These are phyloP conservation scores for Phaffia rhodozyma DNA, from an alignment of 1,284 basidiomycete genomes.

Conservation along the genomic window DNA sequence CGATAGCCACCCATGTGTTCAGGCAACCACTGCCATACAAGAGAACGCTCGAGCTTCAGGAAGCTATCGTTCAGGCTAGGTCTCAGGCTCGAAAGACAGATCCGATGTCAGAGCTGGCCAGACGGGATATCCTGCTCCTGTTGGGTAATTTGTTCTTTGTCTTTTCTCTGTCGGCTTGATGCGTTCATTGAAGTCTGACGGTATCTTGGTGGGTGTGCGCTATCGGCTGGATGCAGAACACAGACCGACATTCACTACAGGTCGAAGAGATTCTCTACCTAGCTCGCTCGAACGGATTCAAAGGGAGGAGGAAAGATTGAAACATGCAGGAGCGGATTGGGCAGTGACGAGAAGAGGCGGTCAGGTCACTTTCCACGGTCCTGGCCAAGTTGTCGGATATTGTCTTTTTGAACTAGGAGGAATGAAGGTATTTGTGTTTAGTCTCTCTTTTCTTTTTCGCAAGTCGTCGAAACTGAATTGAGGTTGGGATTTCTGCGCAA, in stretches of 20 bases:
- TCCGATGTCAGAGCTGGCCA: slow-evolving; percentile 26
- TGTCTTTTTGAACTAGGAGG: slow-evolving; percentile 71
- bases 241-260: slow-evolving; percentile 85
- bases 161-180: slow-evolving; percentile 42
- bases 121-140: slow-evolving; percentile 40
- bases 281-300: slow-evolving; percentile 43
- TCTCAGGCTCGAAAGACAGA: slow-evolving; percentile 30
- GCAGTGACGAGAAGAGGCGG: slow-evolving; percentile 73
- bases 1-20: slow-evolving; percentile 68
- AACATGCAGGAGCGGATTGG: slow-evolving; percentile 73
- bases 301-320: slow-evolving; percentile 55
- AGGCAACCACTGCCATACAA: slow-evolving; percentile 56
- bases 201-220: slow-evolving; percentile 7
- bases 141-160: slow-evolving; percentile 47
- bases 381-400: slow-evolving; percentile 93
- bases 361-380: slow-evolving; percentile 93
- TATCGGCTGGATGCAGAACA: slow-evolving; percentile 46
- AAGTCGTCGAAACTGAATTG: neutral
- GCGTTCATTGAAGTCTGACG: neutral
- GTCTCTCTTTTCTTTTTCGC: neutral
- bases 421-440: slow-evolving; percentile 37
- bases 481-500: neutral
- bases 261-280: slow-evolving; percentile 59
- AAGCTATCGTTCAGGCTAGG: slow-evolving; percentile 53
- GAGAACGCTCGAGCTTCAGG: slow-evolving; percentile 55